A percentile compares a stretch with the other conserved stretches of the same genome.
phyloP scores from a whole-genome alignment of 1,284 basidiomycete genomes.

The Apiotrichum laibachii region DNA sequence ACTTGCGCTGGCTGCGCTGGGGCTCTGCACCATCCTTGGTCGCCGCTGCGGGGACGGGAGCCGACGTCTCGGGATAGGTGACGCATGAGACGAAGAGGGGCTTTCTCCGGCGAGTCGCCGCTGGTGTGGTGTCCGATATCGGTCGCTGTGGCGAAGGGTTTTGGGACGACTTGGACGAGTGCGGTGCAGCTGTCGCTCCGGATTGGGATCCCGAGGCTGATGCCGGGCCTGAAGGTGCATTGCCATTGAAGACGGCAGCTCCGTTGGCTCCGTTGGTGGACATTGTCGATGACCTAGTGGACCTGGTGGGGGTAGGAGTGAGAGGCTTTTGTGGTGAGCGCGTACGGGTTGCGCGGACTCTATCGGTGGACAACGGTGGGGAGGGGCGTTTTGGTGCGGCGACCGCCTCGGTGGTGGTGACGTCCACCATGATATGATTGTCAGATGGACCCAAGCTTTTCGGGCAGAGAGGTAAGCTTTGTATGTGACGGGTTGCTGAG shows the following conservation, averaged over 20 bases:
- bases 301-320: slow-evolving; percentile 12
- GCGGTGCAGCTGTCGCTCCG: neutral
- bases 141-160: neutral
- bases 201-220: neutral
- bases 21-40: slow-evolving; percentile 27
- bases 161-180: neutral
- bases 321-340: slow-evolving; percentile 17
- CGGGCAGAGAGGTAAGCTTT: neutral
- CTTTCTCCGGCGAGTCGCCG: slow-evolving; percentile 17
- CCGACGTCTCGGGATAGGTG: slow-evolving; percentile 33
- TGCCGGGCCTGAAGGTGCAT: neutral
- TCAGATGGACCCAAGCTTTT: neutral
- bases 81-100: slow-evolving; percentile 40
- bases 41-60: slow-evolving; percentile 17
- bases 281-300: slow-evolving; percentile 15
- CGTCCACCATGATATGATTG: slow-evolving; percentile 12
- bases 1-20: slow-evolving; percentile 37
- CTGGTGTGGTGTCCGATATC: slow-evolving; percentile 3
- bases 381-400: slow-evolving; percentile 13
- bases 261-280: neutral
- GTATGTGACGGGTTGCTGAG: neutral
- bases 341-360: slow-evolving; percentile 2
- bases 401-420: slow-evolving; percentile 3
- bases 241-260: neutral
- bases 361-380: slow-evolving; percentile 8